These are phyloP conservation scores for Cladorrhinum sp. DNA, from an alignment of 2,329 filamentous ascomycete species.

Conservation along the genomic window DNA sequence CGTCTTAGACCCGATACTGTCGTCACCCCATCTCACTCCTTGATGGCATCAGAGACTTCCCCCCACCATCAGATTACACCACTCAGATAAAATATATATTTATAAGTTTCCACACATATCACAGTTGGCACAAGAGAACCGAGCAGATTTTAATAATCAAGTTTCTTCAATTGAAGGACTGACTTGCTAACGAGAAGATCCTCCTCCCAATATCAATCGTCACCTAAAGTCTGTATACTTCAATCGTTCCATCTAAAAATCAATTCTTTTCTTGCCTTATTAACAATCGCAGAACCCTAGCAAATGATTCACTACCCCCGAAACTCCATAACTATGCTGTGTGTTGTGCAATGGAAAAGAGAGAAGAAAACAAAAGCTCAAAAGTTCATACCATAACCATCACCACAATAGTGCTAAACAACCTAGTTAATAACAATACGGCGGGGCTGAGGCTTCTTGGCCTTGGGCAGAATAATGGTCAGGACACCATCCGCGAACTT, in stretches of 20 bases:
- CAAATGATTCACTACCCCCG: neutral
- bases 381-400: neutral
- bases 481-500: constrained; percentile 65
- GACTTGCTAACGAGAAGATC: too few relatives aligned
- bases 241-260: neutral
- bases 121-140: too few relatives aligned
- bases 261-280: too few relatives aligned
- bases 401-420: neutral
- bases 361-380: neutral
- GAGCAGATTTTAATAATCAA: too few relatives aligned
- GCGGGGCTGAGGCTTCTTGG: constrained; percentile 54
- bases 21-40: neutral
- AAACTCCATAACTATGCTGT: neutral
- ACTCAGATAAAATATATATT: too few relatives aligned
- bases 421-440: constrained; percentile 55
- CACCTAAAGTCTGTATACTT: neutral
- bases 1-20: constrained; percentile 6
- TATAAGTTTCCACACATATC: too few relatives aligned
- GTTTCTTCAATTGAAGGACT: too few relatives aligned
- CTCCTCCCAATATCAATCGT: neutral
- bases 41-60: neutral
- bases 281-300: neutral
- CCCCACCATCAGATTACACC: neutral
- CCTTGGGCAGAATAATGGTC: constrained; percentile 63
- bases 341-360: neutral